Evolutionary conservation across 129 eudicot genomes (phyloP), one percentile per base, ranked within the genome.

Genomic region (Oenanthe sinensis): DNA sequence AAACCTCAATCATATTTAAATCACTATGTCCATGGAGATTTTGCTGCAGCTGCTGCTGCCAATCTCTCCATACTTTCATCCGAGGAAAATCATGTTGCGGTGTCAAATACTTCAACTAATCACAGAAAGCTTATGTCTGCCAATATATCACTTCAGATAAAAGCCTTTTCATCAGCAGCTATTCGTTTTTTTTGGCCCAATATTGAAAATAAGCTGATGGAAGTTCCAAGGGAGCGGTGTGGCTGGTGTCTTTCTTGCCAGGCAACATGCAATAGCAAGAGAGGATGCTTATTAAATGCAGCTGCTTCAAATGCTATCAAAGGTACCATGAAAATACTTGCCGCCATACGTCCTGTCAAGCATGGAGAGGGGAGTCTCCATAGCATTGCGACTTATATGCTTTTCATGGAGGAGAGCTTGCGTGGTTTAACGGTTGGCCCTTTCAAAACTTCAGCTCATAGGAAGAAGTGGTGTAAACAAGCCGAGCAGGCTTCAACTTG

Each of bases 1-100:
- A 92, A 83, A 75, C 72, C 87, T 62, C 87, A 86, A 15, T 82
- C 82, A 60, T 95, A 95, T 78, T 37, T 81, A 58, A 95, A 95
- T 79, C 75, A 85, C 42, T 95, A 92, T 84, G 74, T 75, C 65
- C 96, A 95, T 78, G 99, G 99, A 50, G 97, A 92, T 58, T 92
- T 95, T 83, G 99, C 97, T 70, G 99, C 99, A 8, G 90, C 99
- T 37, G 95, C 99, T 73, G 97, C 96, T 77, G 94, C 96, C 48
- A 88, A 82, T 84, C 80, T 90, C 78, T 92, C 96, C 36, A 75
- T 87, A 81, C 81, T 95, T 67, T 88, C 95, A 71, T 85, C 92
- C 6, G 99, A 89, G 79, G 97, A 90, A 83, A 92, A 81, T 76
- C 82, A 84, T 44, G 84, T 72, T 37, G 77, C 89, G 47, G 89